These are phyloP conservation scores for Fragaria iinumae DNA, from an alignment of 306 rosid species.

Conservation along the genomic window DNA sequence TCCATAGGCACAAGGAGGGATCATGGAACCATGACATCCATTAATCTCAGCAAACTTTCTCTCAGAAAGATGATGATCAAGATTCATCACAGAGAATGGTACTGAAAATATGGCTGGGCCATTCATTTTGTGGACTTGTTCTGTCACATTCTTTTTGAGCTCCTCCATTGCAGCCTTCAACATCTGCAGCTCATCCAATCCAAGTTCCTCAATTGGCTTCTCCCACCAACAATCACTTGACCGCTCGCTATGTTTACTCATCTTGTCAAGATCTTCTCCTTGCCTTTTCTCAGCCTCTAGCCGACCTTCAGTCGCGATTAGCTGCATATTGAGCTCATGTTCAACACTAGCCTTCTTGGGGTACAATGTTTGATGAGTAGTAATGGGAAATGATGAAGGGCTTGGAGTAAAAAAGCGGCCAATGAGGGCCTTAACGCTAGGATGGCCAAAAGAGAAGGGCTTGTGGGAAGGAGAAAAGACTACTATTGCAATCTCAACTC, in stretches of 20 bases:
- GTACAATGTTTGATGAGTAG: neutral
- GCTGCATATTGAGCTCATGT: neutral
- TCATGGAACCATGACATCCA: slow-evolving; percentile 12
- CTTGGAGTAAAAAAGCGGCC: too few species aligned
- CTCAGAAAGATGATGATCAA: neutral
- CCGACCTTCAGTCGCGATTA: neutral
- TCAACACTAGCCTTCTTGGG: neutral
- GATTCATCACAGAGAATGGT: neutral
- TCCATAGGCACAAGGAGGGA: neutral
- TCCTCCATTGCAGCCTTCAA: slow-evolving; percentile 5
- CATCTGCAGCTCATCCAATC: neutral
- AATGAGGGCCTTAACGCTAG: neutral
- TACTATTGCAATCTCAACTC: slow-evolving; percentile 15
- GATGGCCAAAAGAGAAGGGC: slow-evolving; percentile 3
- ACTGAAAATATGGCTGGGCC: neutral
- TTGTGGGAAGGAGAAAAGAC: slow-evolving; percentile 2
- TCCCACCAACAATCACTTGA: slow-evolving; percentile 12
- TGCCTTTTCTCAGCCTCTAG: neutral
- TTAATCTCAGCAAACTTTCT: neutral
- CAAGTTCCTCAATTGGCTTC: slow-evolving; percentile 1
- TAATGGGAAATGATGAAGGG: neutral
- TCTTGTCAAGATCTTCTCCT: slow-evolving; percentile 8
- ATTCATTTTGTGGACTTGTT: neutral
- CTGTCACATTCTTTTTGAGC: slow-evolving; percentile 13
- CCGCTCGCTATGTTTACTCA: neutral